Evolutionary conservation across 2,329 filamentous ascomycete species (phyloP).

Genomic region (Davidsoniella neocaledoniae): DNA sequence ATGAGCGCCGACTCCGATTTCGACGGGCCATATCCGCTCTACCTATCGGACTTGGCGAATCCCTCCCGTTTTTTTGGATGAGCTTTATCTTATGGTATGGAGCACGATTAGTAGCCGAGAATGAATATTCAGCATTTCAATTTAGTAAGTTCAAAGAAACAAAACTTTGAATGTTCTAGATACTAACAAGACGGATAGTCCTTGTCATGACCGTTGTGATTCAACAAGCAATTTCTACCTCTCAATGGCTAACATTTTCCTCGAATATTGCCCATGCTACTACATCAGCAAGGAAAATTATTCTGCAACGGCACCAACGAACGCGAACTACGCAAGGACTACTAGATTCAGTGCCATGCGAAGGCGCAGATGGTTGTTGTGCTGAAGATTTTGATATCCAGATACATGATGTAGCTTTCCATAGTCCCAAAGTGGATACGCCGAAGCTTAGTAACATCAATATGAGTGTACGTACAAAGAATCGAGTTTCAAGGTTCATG

Average conservation of each 20-base stretch:
- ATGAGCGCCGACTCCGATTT: no score
- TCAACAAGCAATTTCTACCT: constrained; percentile 18
- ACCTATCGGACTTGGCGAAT: constrained; percentile 12
- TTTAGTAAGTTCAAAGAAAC: constrained; percentile 10
- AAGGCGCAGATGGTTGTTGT: no score
- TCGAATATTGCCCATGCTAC: constrained; percentile 45
- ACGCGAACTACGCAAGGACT: no score
- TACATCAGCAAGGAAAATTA: constrained; percentile 41
- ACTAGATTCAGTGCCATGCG: no score
- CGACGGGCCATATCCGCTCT: neutral
- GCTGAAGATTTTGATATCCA: no score
- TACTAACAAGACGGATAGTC: constrained; percentile 7
- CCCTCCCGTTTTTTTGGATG: constrained; percentile 12
- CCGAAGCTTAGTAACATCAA: no score
- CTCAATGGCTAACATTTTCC: constrained; percentile 49
- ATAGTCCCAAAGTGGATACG: no score
- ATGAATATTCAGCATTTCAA: constrained; percentile 12
- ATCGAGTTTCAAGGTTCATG: no score
- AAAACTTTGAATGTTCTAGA: neutral
- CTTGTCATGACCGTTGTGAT: constrained; percentile 13
- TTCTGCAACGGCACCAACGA: constrained; percentile 3
- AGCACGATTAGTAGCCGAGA: constrained; percentile 6
- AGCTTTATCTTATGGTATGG: constrained; percentile 14
- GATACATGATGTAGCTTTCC: no score
- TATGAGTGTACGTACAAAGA: neutral